These are phyloP conservation scores for Paraphoma chrysanthemicola DNA, from an alignment of 2,329 filamentous ascomycete species.

Conservation along the genomic window DNA sequence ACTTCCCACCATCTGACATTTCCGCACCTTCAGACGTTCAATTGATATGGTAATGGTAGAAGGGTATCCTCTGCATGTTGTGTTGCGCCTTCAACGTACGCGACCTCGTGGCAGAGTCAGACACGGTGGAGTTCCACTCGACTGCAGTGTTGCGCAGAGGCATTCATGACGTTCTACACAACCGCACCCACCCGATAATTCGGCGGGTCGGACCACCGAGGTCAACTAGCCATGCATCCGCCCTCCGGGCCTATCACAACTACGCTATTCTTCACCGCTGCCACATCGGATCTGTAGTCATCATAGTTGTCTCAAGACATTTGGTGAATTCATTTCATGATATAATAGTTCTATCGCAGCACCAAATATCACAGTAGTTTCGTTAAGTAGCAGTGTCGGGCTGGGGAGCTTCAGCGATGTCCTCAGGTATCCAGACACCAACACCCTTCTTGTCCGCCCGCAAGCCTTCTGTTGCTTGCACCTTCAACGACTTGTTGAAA, in stretches of 20 bases:
- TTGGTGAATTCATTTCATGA: neutral
- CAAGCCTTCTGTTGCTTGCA: constrained; percentile 78
- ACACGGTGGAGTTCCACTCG: neutral
- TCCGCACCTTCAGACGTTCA: constrained; percentile 39
- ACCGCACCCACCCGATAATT: constrained; percentile 6
- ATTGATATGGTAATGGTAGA: constrained; percentile 23
- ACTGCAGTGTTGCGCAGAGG: constrained; percentile 5
- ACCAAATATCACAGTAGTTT: too few species aligned
- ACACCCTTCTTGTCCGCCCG: constrained; percentile 61
- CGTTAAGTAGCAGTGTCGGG: neutral
- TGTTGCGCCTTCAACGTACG: neutral
- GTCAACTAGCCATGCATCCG: neutral
- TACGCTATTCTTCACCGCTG: neutral
- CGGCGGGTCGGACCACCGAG: constrained; percentile 20
- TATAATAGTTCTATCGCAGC: neutral
- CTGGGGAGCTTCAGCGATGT: constrained; percentile 4
- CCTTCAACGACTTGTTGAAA: constrained; percentile 87
- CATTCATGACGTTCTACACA: constrained; percentile 23
- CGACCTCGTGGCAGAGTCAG: neutral
- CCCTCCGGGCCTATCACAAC: neutral
- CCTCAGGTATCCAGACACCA: constrained; percentile 46
- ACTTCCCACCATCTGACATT: constrained; percentile 61
- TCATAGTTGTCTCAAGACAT: neutral
- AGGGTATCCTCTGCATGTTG: constrained; percentile 1
- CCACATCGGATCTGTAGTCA: neutral